Evolutionary conservation across 169 alveolate species (phyloP).

Genomic region (Plasmodium relictum): DNA sequence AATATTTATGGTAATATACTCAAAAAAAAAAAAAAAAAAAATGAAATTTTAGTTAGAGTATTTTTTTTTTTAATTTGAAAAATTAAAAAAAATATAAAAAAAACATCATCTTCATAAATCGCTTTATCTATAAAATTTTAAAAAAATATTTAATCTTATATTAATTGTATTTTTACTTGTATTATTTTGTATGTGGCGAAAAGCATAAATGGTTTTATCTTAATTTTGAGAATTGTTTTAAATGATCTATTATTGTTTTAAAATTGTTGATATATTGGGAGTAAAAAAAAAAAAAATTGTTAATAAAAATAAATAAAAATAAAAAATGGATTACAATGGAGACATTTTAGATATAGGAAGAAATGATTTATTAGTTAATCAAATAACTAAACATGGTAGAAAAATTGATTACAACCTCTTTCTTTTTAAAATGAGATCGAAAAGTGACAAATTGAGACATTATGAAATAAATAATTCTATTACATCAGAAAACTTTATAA

Average conservation of each 20-base stretch:
- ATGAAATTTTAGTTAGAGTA: no score
- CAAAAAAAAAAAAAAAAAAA: no score
- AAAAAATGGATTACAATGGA: constrained; percentile 56
- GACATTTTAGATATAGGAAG: constrained; percentile 29
- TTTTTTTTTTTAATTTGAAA: not conserved
- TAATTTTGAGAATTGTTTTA: not conserved
- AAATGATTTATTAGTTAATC: constrained; percentile 31
- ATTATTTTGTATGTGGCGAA: no score
- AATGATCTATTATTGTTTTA: not conserved
- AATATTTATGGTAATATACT: no score
- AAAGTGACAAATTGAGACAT: constrained; percentile 40
- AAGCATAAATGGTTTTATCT: not conserved
- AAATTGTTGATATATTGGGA: not conserved
- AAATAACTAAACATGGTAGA: constrained; percentile 7
- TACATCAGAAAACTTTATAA: constrained; percentile 26
- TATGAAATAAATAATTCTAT: constrained; percentile 37
- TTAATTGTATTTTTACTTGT: no score
- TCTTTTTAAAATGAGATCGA: constrained; percentile 24
- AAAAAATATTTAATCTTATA: not conserved
- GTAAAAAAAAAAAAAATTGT: not conserved
- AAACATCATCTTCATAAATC: not conserved
- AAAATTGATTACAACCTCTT: not conserved
- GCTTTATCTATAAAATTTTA: not conserved
- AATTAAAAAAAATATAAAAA: not conserved
- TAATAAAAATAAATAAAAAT: not conserved